Evolutionary conservation across 1,139 yeast genomes (phyloP), one percentile per base, ranked within the genome.

Genomic region (Saccharomyces hybrid): DNA sequence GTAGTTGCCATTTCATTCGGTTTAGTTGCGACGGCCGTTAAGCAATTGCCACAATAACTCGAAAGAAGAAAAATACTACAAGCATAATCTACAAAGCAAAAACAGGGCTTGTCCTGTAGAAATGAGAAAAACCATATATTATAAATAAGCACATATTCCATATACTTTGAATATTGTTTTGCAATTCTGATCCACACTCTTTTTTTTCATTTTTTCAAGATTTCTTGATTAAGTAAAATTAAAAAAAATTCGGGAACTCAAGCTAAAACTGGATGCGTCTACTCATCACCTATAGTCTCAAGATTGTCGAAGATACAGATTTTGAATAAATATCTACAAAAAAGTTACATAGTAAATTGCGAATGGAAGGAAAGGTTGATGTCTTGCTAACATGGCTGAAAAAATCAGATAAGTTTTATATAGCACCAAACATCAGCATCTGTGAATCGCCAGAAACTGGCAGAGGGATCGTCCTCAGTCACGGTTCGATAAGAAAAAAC

Each of bases 381-480:
- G 30, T 47, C 9, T 52, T 66, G 38, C 30, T 61, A 5, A 20
- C 50, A 14, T 68, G 71, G 71, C 53, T 68, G 14, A 38, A 52
- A 2, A 41, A 49, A 27, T 59, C 67, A 4, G 58, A 55, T 7
- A 51, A 51, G 8, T 66, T 63, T 50, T 51, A 54, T 20, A 16
- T 68, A 13, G 48, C 59, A 34, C 56, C 56, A 4, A 59, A 60
- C 20, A 58, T 76, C 13, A 52, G 52, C 2, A 66, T 76, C 2
- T 58, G 55, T 14, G 73, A 75, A 38, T 70, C 75, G 13, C 60
- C 60, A 0, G 71, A 70, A 9, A 77, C 81, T 41, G 96, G 96
- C 30, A 77, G 91, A 69, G 88, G 90, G 59, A 76, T 88, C 34
- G 73, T 76, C 48, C 79, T 67, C 5, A 46, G 83, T 4, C 57